Conservation (phyloP, 2,329 filamentous ascomycete genomes). For the Coniella vitis region DNA sequence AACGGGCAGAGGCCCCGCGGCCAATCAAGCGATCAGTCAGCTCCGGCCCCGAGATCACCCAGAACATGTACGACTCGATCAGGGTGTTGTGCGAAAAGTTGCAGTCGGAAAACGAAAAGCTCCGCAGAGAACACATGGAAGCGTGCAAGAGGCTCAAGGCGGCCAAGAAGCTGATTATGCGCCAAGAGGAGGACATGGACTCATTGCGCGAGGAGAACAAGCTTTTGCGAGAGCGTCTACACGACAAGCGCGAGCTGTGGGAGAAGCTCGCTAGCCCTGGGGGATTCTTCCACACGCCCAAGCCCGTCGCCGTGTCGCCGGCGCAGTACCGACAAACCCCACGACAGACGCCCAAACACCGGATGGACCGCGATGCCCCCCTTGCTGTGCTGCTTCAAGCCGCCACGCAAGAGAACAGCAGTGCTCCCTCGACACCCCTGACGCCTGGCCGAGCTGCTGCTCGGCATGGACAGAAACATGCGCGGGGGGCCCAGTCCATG, state of each 20-base stretch:
- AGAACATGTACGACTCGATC: slow-evolving; percentile 52
- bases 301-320: slow-evolving; percentile 38
- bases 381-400: slow-evolving; percentile 79
- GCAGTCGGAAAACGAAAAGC: slow-evolving; percentile 56
- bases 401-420: slow-evolving; percentile 68
- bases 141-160: slow-evolving; percentile 60
- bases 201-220: slow-evolving; percentile 68
- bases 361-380: slow-evolving; percentile 39
- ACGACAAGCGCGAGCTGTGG: slow-evolving; percentile 83
- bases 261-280: slow-evolving; percentile 71
- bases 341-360: slow-evolving; percentile 43
- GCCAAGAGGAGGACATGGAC: slow-evolving; percentile 67
- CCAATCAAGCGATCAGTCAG: slow-evolving; percentile 40
- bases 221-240: slow-evolving; percentile 73
- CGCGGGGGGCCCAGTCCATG: slow-evolving; percentile 71
- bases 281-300: slow-evolving; percentile 58
- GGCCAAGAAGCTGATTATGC: slow-evolving; percentile 71
- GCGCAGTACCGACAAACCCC: slow-evolving; percentile 40
- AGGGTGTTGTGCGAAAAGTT: slow-evolving; percentile 60
- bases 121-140: slow-evolving; percentile 58
- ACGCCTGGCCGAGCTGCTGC: slow-evolving; percentile 34
- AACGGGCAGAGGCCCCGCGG: slow-evolving; percentile 23
- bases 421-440: slow-evolving; percentile 65
- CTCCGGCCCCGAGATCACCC: slow-evolving; percentile 45
- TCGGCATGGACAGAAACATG: slow-evolving; percentile 55